Evolutionary conservation across 1,284 basidiomycete species (phyloP).

Genomic region (Sanguinoderma infundibulare): DNA sequence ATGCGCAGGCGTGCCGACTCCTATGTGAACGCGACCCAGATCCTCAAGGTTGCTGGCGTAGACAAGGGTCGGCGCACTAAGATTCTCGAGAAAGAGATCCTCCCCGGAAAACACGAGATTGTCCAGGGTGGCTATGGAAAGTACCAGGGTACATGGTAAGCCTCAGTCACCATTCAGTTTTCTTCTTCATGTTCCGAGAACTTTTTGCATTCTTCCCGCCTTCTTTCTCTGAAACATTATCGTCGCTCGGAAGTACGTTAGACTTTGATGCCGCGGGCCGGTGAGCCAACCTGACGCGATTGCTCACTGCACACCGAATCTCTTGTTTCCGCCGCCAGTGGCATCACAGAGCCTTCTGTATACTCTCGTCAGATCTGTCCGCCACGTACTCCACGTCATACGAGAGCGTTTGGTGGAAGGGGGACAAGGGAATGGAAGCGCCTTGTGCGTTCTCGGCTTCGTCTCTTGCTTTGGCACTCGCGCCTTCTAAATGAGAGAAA

Average conservation of each 20-base stretch:
- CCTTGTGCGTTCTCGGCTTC: background rate
- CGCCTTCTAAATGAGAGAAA: background rate
- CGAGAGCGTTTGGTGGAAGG: background rate
- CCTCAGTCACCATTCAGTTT: background rate
- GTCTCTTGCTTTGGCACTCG: background rate
- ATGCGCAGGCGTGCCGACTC: conserved; percentile 96
- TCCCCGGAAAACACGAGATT: conserved; percentile 96
- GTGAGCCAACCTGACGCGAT: background rate
- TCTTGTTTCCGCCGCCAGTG: background rate
- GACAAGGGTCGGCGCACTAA: conserved; percentile 97
- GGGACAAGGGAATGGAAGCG: background rate
- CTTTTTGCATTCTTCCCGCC: background rate
- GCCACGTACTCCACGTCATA: background rate
- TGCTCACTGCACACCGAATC: background rate
- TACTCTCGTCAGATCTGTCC: background rate
- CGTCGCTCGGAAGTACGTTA: background rate
- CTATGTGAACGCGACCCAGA: conserved; percentile 98
- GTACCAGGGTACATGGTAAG: conserved; percentile 98
- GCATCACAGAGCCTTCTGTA: background rate
- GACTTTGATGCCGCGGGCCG: background rate
- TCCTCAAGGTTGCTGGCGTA: conserved; percentile 98
- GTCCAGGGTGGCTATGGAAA: conserved; percentile 99
- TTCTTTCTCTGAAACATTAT: background rate
- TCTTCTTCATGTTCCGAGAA: background rate
- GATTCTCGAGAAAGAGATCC: conserved; percentile 97